These are phyloP conservation scores for Funneliformis geosporum DNA, from an alignment of 192 early-diverging fungal species.

Conservation along the genomic window DNA sequence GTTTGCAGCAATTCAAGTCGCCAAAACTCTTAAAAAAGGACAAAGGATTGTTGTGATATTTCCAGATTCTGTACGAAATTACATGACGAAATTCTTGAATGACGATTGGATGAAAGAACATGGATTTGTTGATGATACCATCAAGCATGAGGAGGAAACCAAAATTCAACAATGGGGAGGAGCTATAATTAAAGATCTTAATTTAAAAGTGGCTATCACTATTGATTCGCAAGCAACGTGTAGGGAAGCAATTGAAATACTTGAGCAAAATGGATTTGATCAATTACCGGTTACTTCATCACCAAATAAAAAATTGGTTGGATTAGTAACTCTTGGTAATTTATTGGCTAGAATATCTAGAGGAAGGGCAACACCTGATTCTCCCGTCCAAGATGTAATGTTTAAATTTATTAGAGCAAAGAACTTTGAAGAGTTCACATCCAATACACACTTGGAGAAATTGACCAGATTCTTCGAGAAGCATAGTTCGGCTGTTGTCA, in stretches of 20 bases:
- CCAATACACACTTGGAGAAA: constrained; percentile 78
- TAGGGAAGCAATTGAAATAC: constrained; percentile 82
- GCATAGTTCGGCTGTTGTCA: constrained; percentile 88
- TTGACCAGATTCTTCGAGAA: constrained; percentile 92
- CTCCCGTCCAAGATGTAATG: constrained; percentile 73
- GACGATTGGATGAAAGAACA: constrained; percentile 94
- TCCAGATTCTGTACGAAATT: constrained; percentile 98
- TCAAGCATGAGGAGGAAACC: constrained; percentile 62
- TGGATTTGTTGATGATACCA: constrained; percentile 84
- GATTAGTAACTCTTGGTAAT: constrained; percentile 89
- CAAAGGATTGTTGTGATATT: constrained; percentile 94
- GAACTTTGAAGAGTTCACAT: constrained; percentile 87
- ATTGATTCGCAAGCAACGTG: constrained; percentile 74
- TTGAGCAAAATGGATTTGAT: constrained; percentile 89
- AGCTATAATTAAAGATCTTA: constrained; percentile 79
- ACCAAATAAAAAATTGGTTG: constrained; percentile 59
- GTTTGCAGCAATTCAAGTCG: constrained; percentile 80
- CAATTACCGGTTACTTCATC: constrained; percentile 88
- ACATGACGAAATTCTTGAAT: constrained; percentile 99
- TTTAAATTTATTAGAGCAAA: constrained; percentile 69
- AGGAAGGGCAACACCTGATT: constrained; percentile 64
- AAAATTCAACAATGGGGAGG: constrained; percentile 76
- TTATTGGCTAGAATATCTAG: constrained; percentile 78
- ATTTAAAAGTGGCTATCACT: constrained; percentile 83
- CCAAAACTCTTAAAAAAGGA: constrained; percentile 81